Evolutionary conservation across 352 stramenopile genomes (phyloP), one percentile per base, ranked within the genome.

Genomic region (Saprolegnia parasitica): DNA sequence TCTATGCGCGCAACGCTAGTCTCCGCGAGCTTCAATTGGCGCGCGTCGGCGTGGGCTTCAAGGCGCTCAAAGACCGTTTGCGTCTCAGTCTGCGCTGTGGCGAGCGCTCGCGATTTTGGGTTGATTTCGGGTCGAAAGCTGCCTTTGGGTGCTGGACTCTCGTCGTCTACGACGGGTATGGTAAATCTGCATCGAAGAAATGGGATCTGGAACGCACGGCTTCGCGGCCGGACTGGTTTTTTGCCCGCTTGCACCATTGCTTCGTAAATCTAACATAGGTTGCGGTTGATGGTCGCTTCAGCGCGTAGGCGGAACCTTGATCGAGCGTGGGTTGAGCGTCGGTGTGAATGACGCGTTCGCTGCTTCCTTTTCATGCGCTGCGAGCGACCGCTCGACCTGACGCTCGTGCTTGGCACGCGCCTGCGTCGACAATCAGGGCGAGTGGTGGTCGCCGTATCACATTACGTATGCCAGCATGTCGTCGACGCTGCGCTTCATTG

Each of bases 401-500:
- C 63, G 63, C 5, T 55, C 21, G 1, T 70, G 47, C 37, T 70
- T 70, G 45, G 63, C n/a, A 20, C 61, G 42, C 1, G 42, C 63
- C 63, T 70, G 42, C 8, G 18, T 8, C 23, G 20, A 20, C 11
- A 45, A 4, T 20, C 21, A 18, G 21, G 11, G 3, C 4, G 56
- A 47, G 16, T 3, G 56, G 20, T 26, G 24, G 10, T 50, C 11
- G 58, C 60, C 11, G 23, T 65, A 5, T 40, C 24, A 56, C 62
- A 55, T 61, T 46, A 70, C 63, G 52, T 70, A 70, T 26, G 63
- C 63, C 5, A 70, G 54, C 63, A 70, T 70, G 54, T 70, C 63
- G 37, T 70, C 63, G 20, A 70, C 63, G 21, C 42, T 61, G 11
- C 63, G 63, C 47, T 52, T 52, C 63, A 70, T 70, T 4, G 50